Evolutionary conservation across 2,329 filamentous ascomycete genomes (phyloP).

Genomic region (Amphichorda felina): DNA sequence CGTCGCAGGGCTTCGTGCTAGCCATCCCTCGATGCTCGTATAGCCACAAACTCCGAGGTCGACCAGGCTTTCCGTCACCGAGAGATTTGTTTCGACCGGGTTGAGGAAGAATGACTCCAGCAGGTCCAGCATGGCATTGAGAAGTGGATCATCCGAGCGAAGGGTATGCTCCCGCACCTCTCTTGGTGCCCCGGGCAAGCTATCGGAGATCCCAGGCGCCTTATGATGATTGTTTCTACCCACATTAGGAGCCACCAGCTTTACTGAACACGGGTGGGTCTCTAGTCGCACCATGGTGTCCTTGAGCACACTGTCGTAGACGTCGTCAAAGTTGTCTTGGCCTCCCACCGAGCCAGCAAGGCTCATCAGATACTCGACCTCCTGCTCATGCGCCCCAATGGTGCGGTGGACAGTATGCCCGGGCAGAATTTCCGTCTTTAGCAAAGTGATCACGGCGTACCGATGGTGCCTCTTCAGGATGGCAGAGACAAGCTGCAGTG

Average conservation of each 20-base stretch:
- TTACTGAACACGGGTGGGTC: constrained; percentile 60
- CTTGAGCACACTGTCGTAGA: constrained; percentile 60
- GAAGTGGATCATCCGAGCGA: constrained; percentile 47
- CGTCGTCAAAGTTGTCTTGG: constrained; percentile 57
- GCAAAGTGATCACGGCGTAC: constrained; percentile 68
- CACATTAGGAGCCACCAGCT: constrained; percentile 50
- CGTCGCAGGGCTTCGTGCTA: constrained; percentile 58
- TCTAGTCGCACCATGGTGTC: constrained; percentile 61
- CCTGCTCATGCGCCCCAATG: constrained; percentile 61
- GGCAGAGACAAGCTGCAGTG: constrained; percentile 74
- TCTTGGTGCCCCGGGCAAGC: constrained; percentile 46
- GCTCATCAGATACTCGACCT: constrained; percentile 59
- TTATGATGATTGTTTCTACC: constrained; percentile 45
- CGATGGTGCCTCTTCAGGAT: constrained; percentile 80
- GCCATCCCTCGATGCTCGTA: constrained; percentile 82
- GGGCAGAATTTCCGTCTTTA: constrained; percentile 52
- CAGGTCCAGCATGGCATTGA: constrained; percentile 56
- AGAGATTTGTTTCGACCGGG: constrained; percentile 81
- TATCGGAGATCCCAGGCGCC: constrained; percentile 40
- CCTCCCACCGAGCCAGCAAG: constrained; percentile 59
- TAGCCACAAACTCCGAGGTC: constrained; percentile 76
- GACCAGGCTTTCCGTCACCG: constrained; percentile 72
- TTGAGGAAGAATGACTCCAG: constrained; percentile 80
- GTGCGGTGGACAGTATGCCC: constrained; percentile 48
- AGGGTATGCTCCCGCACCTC: constrained; percentile 51